A percentile compares a stretch with the other conserved stretches of the same genome.
These are phyloP conservation scores for Trametes pubescens DNA, from an alignment of 1,284 basidiomycete genomes.

Conservation along the genomic window DNA sequence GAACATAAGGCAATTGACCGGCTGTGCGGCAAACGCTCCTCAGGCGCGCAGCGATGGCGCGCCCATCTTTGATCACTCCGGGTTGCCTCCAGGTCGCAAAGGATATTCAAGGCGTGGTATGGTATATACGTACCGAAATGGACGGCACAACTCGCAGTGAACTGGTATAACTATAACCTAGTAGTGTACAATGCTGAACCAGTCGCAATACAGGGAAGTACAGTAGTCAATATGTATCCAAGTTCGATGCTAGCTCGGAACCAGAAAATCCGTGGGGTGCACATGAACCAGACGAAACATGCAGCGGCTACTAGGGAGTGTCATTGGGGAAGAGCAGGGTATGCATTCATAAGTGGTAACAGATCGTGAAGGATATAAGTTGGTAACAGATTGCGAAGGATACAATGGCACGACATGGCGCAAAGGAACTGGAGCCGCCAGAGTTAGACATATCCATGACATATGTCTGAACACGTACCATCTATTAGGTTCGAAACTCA, in stretches of 20 bases:
- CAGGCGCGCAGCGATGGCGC: slow-evolving; percentile 16
- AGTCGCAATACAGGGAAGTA: slow-evolving; percentile 15
- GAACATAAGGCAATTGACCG: slow-evolving; percentile 10
- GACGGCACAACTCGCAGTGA: background rate
- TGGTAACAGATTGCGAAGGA: background rate
- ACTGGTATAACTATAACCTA: slow-evolving; percentile 13
- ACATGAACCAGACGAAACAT: slow-evolving; percentile 6
- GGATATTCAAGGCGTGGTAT: too few relatives aligned
- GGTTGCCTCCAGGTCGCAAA: background rate
- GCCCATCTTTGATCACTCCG: background rate
- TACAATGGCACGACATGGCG: background rate
- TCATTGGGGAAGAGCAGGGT: slow-evolving; percentile 4
- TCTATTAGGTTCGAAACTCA: background rate
- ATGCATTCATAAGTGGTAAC: slow-evolving; percentile 9
- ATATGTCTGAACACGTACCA: background rate
- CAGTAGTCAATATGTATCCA: slow-evolving; percentile 13
- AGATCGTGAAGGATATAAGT: background rate
- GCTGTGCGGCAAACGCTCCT: slow-evolving; percentile 7
- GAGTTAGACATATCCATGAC: background rate
- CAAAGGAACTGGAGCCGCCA: background rate
- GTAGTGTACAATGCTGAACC: slow-evolving; percentile 14
- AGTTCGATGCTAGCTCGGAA: slow-evolving; percentile 14
- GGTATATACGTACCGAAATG: too few relatives aligned
- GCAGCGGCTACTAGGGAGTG: slow-evolving; percentile 1
- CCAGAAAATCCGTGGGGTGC: background rate